Base-by-base conservation (phyloP, 2,329 filamentous ascomycete species). In the Trichoderma lentiforme region DNA sequence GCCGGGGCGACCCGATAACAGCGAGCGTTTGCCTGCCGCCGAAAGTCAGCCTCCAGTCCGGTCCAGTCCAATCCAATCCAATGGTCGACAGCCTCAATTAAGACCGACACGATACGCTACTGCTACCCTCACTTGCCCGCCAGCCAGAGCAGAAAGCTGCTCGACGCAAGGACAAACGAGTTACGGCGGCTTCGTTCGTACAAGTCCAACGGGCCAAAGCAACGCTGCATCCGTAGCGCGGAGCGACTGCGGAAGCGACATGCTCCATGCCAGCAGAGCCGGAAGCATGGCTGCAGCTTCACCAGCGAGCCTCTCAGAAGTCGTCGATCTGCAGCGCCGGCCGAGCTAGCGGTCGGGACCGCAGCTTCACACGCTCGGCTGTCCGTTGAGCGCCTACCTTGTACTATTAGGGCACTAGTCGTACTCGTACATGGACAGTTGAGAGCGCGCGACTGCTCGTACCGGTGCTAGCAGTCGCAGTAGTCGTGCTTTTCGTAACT, bases 301-400 rank as follows among this genome's bases (percentile, higher is more conserved):
- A 47, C n/a, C 69, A 34, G 60, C 69, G 61, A 58, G 61, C 62
- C 69, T 66, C 62, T 70, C 18, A 28, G 39, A 58, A 66, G 51
- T 21, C 57, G 30, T 71, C 69, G 69, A 71, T 71, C 69, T 71
- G 69, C 69, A 66, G 36, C 69, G 34, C 61, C 53, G 51, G 62
- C 53, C n/a, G 43, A 60, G 69, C 61, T 71, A 71, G 62, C 28
- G 69, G 61, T 61, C 53, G 69, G 62, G 34, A 71, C 68, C 60
- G 57, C 67, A 62, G 67, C 39, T 70, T 53, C 67, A 70, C 24
- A 69, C 24, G 53, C 66, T 69, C 56, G 57, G 57, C 66, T 47
- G 67, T n/a, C 56, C 57, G 56, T 47, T 47, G 65, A 69, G 65
- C 53, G 28, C 39, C 36, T 43, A 32, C 51, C 51, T 18, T 28